Evolutionary conservation across 331 rosid species (phyloP).

Genomic region (Malus hybrid): DNA sequence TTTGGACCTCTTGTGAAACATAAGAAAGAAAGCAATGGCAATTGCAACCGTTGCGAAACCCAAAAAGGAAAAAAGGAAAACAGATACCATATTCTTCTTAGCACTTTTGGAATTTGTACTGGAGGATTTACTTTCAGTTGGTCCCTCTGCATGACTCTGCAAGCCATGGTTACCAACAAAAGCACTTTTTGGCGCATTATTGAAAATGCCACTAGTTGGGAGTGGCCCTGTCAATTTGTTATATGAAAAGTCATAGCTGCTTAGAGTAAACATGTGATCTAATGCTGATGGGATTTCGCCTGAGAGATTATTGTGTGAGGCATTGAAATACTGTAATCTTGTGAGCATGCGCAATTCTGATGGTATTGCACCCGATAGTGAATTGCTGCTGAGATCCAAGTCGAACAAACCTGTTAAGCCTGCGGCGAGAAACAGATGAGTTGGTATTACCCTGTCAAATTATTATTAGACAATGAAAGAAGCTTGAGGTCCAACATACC

Average conservation of each 20-base stretch:
- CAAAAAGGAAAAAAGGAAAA: constrained; percentile 24
- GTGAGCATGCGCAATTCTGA: no score
- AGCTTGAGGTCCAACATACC: constrained; percentile 33
- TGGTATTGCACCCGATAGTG: no score
- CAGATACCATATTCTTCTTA: not conserved
- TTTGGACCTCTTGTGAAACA: constrained; percentile 9
- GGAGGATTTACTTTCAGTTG: not conserved
- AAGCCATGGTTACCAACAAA: not conserved
- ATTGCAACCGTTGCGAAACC: not conserved
- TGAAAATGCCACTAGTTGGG: constrained; percentile 26
- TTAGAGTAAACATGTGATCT: no score
- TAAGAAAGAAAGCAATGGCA: not conserved
- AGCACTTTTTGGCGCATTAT: not conserved
- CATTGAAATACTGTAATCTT: constrained; percentile 20
- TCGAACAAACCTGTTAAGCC: no score
- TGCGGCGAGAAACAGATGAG: no score
- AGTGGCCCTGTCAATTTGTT: constrained; percentile 44
- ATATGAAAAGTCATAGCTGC: constrained; percentile 38
- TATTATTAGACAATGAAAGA: no score
- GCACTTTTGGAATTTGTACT: not conserved
- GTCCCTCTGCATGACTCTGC: not conserved
- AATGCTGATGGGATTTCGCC: constrained; percentile 28
- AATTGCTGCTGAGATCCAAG: no score
- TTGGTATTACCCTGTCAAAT: not conserved
- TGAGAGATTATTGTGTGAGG: constrained; percentile 53